Conservation (phyloP, 345 rosid genomes). For the Gynandropsis gynandra region DNA sequence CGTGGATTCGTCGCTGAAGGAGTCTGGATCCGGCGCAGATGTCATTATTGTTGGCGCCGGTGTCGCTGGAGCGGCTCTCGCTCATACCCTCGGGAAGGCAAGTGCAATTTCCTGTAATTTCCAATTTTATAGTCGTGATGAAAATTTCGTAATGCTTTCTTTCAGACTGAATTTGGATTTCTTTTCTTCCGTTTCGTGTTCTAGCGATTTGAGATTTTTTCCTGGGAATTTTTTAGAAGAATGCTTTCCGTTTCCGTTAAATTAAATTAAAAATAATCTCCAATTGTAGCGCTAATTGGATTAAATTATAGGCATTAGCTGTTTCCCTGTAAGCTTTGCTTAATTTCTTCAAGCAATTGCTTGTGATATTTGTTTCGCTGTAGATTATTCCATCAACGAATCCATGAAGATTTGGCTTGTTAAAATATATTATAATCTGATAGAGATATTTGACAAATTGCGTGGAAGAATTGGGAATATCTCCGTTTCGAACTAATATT, state of each 20-base stretch:
- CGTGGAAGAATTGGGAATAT: conserved; percentile 11
- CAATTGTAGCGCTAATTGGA: neutral
- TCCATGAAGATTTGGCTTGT: neutral
- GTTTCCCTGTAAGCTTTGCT: neutral
- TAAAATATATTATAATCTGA: neutral
- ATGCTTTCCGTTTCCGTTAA: neutral
- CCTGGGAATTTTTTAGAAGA: conserved; percentile 1
- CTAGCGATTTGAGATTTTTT: conserved; percentile 2
- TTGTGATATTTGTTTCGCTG: neutral
- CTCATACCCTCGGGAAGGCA: conserved; percentile 76
- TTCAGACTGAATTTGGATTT: neutral
- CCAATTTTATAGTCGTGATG: neutral
- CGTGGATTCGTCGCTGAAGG: conserved; percentile 3
- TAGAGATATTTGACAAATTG: neutral
- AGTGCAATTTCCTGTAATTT: neutral
- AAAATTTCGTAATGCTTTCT: neutral
- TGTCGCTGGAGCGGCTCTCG: conserved; percentile 80
- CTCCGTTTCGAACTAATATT: neutral
- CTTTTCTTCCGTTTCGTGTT: neutral
- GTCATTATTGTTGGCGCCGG: conserved; percentile 78
- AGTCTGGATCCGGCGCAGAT: conserved; percentile 28
- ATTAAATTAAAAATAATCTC: no score
- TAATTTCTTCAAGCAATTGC: neutral
- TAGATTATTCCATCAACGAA: neutral
- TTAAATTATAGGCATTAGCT: neutral